These are phyloP conservation scores for Penicillium sp. DNA, from an alignment of 2,329 filamentous ascomycete species.

Conservation along the genomic window DNA sequence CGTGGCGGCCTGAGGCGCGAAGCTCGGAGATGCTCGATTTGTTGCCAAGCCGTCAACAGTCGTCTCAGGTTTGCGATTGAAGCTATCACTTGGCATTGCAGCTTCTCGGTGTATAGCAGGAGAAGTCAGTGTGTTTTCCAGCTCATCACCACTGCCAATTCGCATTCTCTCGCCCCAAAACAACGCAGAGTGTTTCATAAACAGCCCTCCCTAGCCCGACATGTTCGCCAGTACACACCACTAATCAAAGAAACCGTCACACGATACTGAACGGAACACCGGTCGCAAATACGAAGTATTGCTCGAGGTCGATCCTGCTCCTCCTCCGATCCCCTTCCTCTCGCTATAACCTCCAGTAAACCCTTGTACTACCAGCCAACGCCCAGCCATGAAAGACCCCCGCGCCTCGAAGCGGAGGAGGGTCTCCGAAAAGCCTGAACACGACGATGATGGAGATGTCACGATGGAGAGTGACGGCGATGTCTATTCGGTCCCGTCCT, in stretches of 20 bases:
- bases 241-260: background rate
- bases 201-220: conserved; percentile 4
- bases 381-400: conserved; percentile 35
- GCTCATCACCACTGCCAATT: background rate
- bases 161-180: background rate
- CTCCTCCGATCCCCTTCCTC: background rate
- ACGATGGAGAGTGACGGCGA: conserved; percentile 28
- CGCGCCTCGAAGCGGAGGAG: conserved; percentile 40
- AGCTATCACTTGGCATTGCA: background rate
- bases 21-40: conserved; percentile 20
- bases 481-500: conserved; percentile 13
- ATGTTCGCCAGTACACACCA: conserved; percentile 4
- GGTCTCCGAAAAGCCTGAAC: conserved; percentile 29
- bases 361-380: background rate
- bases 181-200: background rate
- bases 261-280: background rate
- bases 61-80: conserved; percentile 8
- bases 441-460: conserved; percentile 35
- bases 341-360: background rate
- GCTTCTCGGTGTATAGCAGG: background rate
- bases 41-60: conserved; percentile 24
- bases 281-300: conserved; percentile 2
- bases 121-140: background rate
- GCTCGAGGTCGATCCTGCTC: background rate
- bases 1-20: conserved; percentile 32